phyloP scores from a whole-genome alignment of 129 eudicot genomes.

The Arctium minus region DNA sequence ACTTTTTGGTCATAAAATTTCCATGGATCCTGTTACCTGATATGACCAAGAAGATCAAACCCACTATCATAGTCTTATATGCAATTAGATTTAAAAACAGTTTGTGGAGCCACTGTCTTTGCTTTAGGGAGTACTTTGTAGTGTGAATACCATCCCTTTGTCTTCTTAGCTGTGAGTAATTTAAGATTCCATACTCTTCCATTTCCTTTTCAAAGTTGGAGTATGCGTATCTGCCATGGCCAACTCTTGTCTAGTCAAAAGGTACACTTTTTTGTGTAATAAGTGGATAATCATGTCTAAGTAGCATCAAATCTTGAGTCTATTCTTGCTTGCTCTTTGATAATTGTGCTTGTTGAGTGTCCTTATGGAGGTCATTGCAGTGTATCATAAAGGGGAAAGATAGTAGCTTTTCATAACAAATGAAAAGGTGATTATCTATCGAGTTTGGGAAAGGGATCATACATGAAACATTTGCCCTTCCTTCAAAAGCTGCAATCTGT shows the following conservation, averaged over 20 bases:
- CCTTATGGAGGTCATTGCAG: not conserved
- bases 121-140: conserved; percentile 1
- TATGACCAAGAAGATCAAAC: not conserved
- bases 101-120: not conserved
- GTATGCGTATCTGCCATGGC: not conserved
- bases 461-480: too few species aligned
- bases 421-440: not conserved
- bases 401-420: not conserved
- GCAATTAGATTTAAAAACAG: not conserved
- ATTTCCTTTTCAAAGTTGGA: not conserved
- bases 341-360: not conserved
- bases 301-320: not conserved
- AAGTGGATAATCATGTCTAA: not conserved
- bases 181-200: not conserved
- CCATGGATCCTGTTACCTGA: too few species aligned
- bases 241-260: not conserved
- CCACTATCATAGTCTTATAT: not conserved
- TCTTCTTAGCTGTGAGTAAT: not conserved
- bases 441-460: too few species aligned
- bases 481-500: too few species aligned
- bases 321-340: not conserved
- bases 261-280: not conserved
- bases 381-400: not conserved
- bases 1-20: too few species aligned
- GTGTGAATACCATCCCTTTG: not conserved